Base-by-base conservation (phyloP, 1,284 basidiomycete genomes). In the Cerioporus squamosus region DNA sequence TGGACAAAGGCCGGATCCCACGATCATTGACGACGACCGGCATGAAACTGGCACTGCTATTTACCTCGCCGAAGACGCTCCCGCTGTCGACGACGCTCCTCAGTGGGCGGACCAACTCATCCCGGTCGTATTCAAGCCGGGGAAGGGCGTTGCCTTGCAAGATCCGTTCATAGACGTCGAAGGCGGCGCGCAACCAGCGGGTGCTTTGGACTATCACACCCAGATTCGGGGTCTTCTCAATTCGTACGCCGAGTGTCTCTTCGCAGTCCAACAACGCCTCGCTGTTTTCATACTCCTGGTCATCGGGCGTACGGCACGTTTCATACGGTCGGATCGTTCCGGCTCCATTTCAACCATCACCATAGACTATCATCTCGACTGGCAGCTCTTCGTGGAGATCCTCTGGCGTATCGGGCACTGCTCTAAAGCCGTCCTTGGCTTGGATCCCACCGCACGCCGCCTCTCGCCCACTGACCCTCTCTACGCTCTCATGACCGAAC, bases 261-360 rank as follows among this genome's bases (percentile, higher is more conserved):
- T 57, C 12, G 29, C 18, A 9, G 33, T 39, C 26, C 56, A 58
- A 23, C 56, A 58, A 7, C 51, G 56, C 14, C 8, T 43, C 20
- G 49, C 48, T 46, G 18, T 55, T 42, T 44, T 55, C 54, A 50
- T 55, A 42, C 40, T 50, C 14, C 22, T 55, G 17, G 23, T 57
- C 44, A 22, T 51, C 10, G 49, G 50, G 12, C 48, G 48, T 6
- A 18, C 42, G 17, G 51, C 45, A 5, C 51, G 60, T 1, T 17
- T 52, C 8, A 44, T 58, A 36, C 53, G 55, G 31, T 63, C 44
- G 52, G 55, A 60, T 26, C 40, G 49, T 1, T 54, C 58, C 1
- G 61, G 58, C 9, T 29, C 52, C 6, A 33, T 51, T 15, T 40
- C 51, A 1, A 57, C 60, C 6, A 31, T 45, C 10, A 17, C 24